These are phyloP conservation scores for Botrytis aclada DNA, from an alignment of 2,329 filamentous ascomycete species.

Conservation along the genomic window DNA sequence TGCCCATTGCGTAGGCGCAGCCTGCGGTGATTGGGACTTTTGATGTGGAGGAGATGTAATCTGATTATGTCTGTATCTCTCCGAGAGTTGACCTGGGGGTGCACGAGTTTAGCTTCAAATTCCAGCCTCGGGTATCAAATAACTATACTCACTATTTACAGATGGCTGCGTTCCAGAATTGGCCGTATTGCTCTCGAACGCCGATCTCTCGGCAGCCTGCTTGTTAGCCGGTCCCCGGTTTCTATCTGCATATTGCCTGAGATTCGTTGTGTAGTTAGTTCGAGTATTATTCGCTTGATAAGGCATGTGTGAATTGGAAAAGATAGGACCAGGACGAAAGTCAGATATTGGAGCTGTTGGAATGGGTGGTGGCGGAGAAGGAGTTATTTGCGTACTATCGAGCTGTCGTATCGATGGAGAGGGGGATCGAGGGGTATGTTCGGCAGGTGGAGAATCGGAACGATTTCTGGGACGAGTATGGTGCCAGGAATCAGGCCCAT, in stretches of 20 bases:
- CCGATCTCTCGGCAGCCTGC: not conserved
- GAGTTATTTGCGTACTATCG: conserved; percentile 17
- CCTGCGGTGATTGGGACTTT: conserved; percentile 17
- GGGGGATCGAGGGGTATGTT: conserved; percentile 7
- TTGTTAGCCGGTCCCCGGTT: conserved; percentile 10
- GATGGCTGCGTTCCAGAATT: not conserved
- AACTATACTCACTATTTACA: conserved; percentile 7
- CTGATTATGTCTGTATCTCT: conserved; percentile 18
- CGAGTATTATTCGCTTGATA: conserved; percentile 15
- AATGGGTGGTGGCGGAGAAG: conserved; percentile 20
- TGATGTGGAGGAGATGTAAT: not conserved
- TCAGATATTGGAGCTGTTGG: conserved; percentile 19
- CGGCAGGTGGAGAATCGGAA: conserved; percentile 9
- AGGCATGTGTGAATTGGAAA: conserved; percentile 19
- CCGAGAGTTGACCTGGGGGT: conserved; percentile 7
- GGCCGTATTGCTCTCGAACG: conserved; percentile 5
- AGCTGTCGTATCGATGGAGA: conserved; percentile 13
- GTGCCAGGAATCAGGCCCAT: conserved; percentile 18
- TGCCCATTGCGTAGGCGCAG: conserved; percentile 16
- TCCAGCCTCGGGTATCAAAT: not conserved
- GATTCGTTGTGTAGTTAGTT: conserved; percentile 12
- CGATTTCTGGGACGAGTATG: conserved; percentile 16
- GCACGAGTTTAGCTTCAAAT: not conserved
- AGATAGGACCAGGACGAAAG: conserved; percentile 12
- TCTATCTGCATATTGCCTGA: conserved; percentile 19